Base-by-base conservation (phyloP, 2,329 filamentous ascomycete genomes). In the Monilinia laxa region DNA sequence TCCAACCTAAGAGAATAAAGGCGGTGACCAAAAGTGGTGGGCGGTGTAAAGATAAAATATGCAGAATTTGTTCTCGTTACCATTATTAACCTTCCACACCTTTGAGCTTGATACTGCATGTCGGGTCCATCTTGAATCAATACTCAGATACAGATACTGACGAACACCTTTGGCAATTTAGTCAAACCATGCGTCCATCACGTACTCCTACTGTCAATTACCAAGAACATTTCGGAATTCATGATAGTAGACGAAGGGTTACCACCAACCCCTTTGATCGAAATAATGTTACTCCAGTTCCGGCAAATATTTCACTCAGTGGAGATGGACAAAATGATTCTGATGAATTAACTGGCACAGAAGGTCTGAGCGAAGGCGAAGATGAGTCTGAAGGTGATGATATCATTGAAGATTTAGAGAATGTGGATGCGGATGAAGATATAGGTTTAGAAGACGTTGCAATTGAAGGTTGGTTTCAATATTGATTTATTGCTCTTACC, bases 371-470 rank as follows among this genome's bases (percentile, higher is more conserved):
- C 42, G 60, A 45, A n/a, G 53, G n/a, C 9, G 70, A 70, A 38
- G 45, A 35, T 20, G 58, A 51, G 35, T 31, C 45, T 16, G 58
- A 62, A 16, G 53, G 28, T 3, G 54, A 63, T 18, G 65, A 53
- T 40, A 40, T 47, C 11, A 47, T 40, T 28, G 63, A 45, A 38
- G 67, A 45, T 20, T 31, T 52, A 18, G 57, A 40, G 9, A 56
- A 65, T 51, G 62, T 52, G 3, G 69, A 68, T 56, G 56, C 57
- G 42, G 70, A 65, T 51, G 62, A 58, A 35, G 66, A 63, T 47
- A 59, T 59, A 47, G 70, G 45, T 4, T 63, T 68, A 42, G 68
- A 64, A 42, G 68, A 63, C 66, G 66, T 54, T 31, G 45, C 49
- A 25, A 28, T 10, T 53, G 47, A 65, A 54, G 56, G 58, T 68